Base-by-base conservation (phyloP, 148 eudicot genomes). In the Beta vulgaris region DNA sequence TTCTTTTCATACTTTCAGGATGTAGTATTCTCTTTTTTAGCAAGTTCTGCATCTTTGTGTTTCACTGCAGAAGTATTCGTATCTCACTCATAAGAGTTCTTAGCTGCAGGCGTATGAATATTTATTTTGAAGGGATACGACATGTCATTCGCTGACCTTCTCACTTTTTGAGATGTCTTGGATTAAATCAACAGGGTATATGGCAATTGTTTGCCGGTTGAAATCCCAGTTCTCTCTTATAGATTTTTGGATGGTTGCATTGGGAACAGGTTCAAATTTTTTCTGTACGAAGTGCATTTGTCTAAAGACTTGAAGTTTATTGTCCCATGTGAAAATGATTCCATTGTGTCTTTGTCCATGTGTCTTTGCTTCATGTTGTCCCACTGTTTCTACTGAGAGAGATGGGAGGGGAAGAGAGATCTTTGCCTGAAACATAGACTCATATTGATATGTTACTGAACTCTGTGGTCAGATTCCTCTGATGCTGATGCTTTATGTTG, bases 381-480 rank as follows among this genome's bases (percentile, higher is more conserved):
- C 65, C 55, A 5, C 53, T 26, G 32, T 40, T 36, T 62, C 25
- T 44, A 36, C 42, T 26, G 14, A 49, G 48, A 49, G 7, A 55
- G 49, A 57, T 54, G 49, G 44, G 44, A 34, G 46, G 40, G n/a
- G 67, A 65, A 18, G 61, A 48, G 35, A 64, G 32, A 43, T 53
- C 26, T 75, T 23, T 75, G 4, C 68, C 51, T 60, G 26, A 26
- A 32, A 62, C 28, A 42, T 62, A 10, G 46, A 16, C 64, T 40
- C 39, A 46, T 81, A 44, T 72, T 84, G 77, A 78, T 71, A 44
- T 73, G 78, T 35, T 77, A 54, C 61, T 68, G 69, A 71, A 77
- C 73, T 76, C 87, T 84, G 92, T 91, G 98, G 87, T 86, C 90
- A 54, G 93, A 91, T 77, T 84, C 85, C 65, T 71, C 67, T 68